phyloP scores from a whole-genome alignment of 2,329 filamentous ascomycete genomes.

The Waltergamsia citrina region DNA sequence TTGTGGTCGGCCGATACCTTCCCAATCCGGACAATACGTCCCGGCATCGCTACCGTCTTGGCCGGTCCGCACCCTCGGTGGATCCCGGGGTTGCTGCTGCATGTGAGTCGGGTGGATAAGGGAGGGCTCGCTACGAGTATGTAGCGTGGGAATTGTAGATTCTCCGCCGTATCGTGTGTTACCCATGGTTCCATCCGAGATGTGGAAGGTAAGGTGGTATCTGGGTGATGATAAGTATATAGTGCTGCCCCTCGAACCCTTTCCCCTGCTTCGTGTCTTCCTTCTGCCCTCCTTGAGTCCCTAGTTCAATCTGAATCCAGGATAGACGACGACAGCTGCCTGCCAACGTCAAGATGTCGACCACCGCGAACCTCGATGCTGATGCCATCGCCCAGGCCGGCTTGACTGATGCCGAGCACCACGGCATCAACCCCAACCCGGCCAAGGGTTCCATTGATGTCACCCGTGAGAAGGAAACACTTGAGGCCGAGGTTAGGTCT shows the following conservation, averaged over 20 bases:
- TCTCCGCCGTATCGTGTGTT: too few species aligned
- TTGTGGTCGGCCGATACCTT: constrained; percentile 1
- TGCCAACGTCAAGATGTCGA: constrained; percentile 18
- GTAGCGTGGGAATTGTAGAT: too few species aligned
- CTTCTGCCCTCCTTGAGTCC: background rate
- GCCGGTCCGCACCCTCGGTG: background rate
- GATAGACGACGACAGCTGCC: background rate
- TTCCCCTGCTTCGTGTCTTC: background rate
- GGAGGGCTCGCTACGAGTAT: too few species aligned
- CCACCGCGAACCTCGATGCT: constrained; percentile 21
- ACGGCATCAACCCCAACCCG: constrained; percentile 14
- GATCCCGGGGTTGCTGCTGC: too few species aligned
- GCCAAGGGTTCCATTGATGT: constrained; percentile 18
- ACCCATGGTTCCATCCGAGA: too few species aligned
- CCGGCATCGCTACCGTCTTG: constrained; percentile 3
- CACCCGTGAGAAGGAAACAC: constrained; percentile 6
- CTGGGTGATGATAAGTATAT: too few species aligned
- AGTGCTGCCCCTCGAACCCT: too few species aligned
- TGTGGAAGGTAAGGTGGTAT: too few species aligned
- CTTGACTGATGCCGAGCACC: constrained; percentile 19
- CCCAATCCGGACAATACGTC: background rate
- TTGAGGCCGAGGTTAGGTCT: constrained; percentile 12
- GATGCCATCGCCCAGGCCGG: constrained; percentile 24
- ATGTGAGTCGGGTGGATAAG: too few species aligned
- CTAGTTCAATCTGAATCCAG: background rate